phyloP scores from a whole-genome alignment of 768 basidiomycete genomes.

The Goffeauzyma gilvescens region DNA sequence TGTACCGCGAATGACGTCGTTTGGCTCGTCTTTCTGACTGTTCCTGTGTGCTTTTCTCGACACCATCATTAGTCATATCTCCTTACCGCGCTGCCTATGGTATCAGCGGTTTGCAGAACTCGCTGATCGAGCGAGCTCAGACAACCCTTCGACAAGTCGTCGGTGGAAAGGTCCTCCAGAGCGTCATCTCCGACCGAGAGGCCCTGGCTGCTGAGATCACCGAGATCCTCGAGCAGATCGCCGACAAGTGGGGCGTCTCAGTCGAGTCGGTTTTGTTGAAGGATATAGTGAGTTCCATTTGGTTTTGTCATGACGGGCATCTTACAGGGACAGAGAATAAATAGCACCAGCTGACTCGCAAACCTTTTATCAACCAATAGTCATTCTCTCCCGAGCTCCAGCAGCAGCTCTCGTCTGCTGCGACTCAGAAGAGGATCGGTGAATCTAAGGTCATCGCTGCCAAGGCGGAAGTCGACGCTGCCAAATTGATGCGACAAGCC shows the following conservation, averaged over 20 bases:
- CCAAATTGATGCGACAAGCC: constrained; percentile 87
- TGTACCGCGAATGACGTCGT: not conserved
- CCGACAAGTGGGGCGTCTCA: constrained; percentile 75
- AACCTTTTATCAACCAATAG: no score
- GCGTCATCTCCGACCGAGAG: constrained; percentile 89
- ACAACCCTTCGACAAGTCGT: constrained; percentile 96
- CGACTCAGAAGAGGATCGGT: constrained; percentile 90
- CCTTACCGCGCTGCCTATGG: constrained; percentile 90
- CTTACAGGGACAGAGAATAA: no score
- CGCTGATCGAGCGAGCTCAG: constrained; percentile 32
- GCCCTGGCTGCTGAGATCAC: constrained; percentile 34
- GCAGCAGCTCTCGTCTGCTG: constrained; percentile 77
- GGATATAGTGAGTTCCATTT: no score
- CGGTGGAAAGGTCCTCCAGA: constrained; percentile 83
- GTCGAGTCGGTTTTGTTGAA: constrained; percentile 74
- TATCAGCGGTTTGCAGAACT: constrained; percentile 61
- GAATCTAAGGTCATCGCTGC: constrained; percentile 93
- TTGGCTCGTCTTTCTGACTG: constrained; percentile 5
- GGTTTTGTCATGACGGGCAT: no score
- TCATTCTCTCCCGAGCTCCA: constrained; percentile 81
- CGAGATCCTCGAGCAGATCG: constrained; percentile 30
- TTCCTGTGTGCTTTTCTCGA: no score
- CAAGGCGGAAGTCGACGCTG: constrained; percentile 84
- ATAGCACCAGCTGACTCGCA: no score
- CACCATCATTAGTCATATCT: constrained; percentile 18